Evolutionary conservation across 306 rosid genomes (phyloP).

Genomic region (Parietaria judaica): DNA sequence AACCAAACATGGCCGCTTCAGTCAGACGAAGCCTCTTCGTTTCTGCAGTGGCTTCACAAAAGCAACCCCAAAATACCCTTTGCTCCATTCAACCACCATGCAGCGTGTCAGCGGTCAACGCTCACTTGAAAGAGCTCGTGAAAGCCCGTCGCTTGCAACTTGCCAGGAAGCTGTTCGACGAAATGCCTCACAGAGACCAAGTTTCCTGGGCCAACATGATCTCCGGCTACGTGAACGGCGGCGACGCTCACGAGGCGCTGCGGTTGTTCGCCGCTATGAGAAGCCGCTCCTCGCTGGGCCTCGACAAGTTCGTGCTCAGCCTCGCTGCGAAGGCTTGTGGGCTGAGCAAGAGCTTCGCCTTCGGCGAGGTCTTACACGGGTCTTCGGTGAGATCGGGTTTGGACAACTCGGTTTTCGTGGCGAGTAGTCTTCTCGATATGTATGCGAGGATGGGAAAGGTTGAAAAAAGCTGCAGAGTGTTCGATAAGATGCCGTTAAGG

Average conservation of each 20-base stretch:
- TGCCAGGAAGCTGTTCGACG: conserved; percentile 50
- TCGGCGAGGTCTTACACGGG: conserved; percentile 56
- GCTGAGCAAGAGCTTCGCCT: conserved; percentile 24
- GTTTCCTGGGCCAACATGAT: conserved; percentile 15
- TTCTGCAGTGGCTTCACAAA: conserved; percentile 9
- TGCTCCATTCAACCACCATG: conserved; percentile 12
- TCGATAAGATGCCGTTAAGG: conserved; percentile 38
- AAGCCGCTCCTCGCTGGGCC: conserved; percentile 33
- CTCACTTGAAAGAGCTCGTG: conserved; percentile 41
- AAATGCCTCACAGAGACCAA: conserved; percentile 18
- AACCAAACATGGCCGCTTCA: conserved; percentile 17
- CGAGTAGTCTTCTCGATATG: conserved; percentile 63
- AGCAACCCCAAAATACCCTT: conserved; percentile 14
- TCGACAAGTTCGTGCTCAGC: conserved; percentile 59
- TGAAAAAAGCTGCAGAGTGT: conserved; percentile 45
- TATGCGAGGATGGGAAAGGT: conserved; percentile 54
- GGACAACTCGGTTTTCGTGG: conserved; percentile 44
- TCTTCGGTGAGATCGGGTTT: conserved; percentile 54
- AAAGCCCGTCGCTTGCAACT: conserved; percentile 32
- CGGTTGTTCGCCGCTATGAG: conserved; percentile 43
- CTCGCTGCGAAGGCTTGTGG: conserved; percentile 66
- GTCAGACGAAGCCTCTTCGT: conserved; percentile 21
- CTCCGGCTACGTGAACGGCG: neutral
- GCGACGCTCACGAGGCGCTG: conserved; percentile 31
- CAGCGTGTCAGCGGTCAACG: conserved; percentile 38